These are phyloP conservation scores for Basidiobolus heterosporus DNA, from an alignment of 371 early-diverging fungal genomes.

Conservation along the genomic window DNA sequence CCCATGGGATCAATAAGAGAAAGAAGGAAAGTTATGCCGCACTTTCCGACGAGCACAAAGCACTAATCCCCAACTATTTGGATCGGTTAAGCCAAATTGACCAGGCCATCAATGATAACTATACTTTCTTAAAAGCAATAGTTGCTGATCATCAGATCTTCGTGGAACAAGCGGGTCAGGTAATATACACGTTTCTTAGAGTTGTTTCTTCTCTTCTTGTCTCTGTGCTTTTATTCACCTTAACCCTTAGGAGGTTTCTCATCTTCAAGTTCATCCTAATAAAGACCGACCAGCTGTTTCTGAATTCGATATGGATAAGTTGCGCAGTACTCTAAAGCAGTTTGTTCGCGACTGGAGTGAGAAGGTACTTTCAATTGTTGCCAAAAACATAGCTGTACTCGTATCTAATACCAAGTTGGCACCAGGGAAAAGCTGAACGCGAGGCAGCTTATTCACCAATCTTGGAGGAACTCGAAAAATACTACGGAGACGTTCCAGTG, in stretches of 20 bases:
- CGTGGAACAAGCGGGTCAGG: background rate
- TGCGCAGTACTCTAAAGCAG: slow-evolving; percentile 71
- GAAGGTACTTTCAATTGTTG: slow-evolving; percentile 18
- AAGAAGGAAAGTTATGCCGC: slow-evolving; percentile 45
- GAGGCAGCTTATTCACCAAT: slow-evolving; percentile 65
- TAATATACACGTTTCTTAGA: background rate
- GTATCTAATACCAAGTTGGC: background rate
- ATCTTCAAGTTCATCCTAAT: slow-evolving; percentile 7
- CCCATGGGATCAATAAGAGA: slow-evolving; percentile 47
- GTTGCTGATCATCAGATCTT: too few species aligned
- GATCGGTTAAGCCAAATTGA: slow-evolving; percentile 17
- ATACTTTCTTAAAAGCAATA: slow-evolving; percentile 7
- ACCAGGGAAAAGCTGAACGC: slow-evolving; percentile 58
- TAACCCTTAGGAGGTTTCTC: slow-evolving; percentile 6
- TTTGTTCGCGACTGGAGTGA: slow-evolving; percentile 87
- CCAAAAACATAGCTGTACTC: background rate
- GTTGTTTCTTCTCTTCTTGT: background rate
- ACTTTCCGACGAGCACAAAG: slow-evolving; percentile 45
- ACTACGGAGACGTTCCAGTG: slow-evolving; percentile 22
- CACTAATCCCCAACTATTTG: slow-evolving; percentile 19
- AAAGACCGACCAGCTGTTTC: slow-evolving; percentile 26
- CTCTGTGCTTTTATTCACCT: slow-evolving; percentile 2
- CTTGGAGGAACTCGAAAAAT: slow-evolving; percentile 40
- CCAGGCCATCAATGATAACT: slow-evolving; percentile 21
- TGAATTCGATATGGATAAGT: slow-evolving; percentile 70